A percentile compares a stretch with the other conserved stretches of the same genome.
Evolutionary conservation across 306 rosid species (phyloP).

Genomic region (Bauhinia variegata): DNA sequence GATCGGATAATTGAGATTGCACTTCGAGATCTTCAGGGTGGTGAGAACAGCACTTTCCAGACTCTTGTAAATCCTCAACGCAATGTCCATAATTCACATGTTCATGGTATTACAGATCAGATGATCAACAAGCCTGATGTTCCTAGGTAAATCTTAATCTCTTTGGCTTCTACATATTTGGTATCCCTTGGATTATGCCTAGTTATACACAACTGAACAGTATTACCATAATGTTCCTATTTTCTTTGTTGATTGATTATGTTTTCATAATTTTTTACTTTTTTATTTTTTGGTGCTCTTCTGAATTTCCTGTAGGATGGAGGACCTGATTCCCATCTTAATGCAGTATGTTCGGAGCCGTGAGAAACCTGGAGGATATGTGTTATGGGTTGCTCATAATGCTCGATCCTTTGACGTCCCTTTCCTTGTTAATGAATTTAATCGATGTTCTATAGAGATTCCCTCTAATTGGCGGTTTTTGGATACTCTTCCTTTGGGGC

Average conservation of each 20-base stretch:
- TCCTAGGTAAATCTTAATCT: slow-evolving; percentile 72
- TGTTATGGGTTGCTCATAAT: slow-evolving; percentile 76
- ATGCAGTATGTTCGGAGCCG: slow-evolving; percentile 68
- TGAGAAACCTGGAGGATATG: slow-evolving; percentile 71
- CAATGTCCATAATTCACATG: slow-evolving; percentile 47
- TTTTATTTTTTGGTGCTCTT: slow-evolving; percentile 34
- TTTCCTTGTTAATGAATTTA: slow-evolving; percentile 64
- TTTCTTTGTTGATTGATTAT: slow-evolving; percentile 12
- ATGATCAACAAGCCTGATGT: slow-evolving; percentile 69
- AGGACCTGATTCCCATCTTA: slow-evolving; percentile 75
- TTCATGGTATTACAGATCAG: slow-evolving; percentile 64
- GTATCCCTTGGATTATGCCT: no score
- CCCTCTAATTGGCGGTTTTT: slow-evolving; percentile 73
- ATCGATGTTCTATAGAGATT: slow-evolving; percentile 59
- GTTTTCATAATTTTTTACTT: no score
- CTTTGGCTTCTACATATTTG: no score
- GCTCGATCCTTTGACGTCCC: slow-evolving; percentile 88
- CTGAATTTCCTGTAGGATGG: slow-evolving; percentile 62
- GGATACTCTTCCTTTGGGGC: slow-evolving; percentile 68
- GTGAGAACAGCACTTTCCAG: slow-evolving; percentile 84
- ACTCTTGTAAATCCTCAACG: slow-evolving; percentile 84
- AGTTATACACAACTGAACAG: background rate
- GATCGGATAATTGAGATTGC: slow-evolving; percentile 81
- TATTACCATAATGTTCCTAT: background rate
- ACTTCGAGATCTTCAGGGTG: slow-evolving; percentile 80